Conservation (phyloP, 2,329 filamentous ascomycete species). For the Paecilomyces sp. region DNA sequence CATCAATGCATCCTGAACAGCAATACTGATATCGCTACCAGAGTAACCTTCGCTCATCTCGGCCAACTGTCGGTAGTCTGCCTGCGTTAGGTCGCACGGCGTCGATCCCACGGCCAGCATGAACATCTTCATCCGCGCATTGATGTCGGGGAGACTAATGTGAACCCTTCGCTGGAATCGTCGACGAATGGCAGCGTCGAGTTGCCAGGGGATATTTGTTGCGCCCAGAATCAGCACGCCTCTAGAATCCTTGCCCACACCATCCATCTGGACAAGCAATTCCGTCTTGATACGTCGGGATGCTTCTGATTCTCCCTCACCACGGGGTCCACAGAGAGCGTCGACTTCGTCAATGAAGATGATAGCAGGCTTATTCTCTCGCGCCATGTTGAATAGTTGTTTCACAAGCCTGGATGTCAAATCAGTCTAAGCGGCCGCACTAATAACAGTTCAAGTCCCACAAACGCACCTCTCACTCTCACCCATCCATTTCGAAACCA, state of each 20-base stretch:
- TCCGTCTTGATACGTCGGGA: conserved; percentile 98
- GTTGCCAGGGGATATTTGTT: conserved; percentile 98
- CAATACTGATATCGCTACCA: conserved; percentile 90
- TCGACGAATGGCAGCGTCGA: conserved; percentile 89
- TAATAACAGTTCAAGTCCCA: background rate
- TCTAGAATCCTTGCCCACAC: conserved; percentile 90
- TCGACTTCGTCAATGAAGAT: conserved; percentile 99
- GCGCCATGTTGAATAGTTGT: conserved; percentile 92
- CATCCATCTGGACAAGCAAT: conserved; percentile 97
- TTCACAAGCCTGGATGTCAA: conserved; percentile 67
- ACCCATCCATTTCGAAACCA: conserved; percentile 99
- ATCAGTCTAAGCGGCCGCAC: background rate
- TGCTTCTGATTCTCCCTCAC: conserved; percentile 94
- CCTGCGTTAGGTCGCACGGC: conserved; percentile 69
- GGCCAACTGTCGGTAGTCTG: conserved; percentile 74
- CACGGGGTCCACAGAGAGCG: conserved; percentile 84
- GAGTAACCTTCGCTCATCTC: conserved; percentile 88
- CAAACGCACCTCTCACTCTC: conserved; percentile 83
- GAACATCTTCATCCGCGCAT: conserved; percentile 90
- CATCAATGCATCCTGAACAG: conserved; percentile 94
- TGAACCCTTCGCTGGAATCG: conserved; percentile 95
- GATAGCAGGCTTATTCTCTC: conserved; percentile 95
- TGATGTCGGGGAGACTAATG: conserved; percentile 81
- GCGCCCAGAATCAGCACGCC: conserved; percentile 92
- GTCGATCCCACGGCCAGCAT: conserved; percentile 91